Base-by-base conservation (phyloP, 2,329 filamentous ascomycete species). In the Cladosporium oxysporum region DNA sequence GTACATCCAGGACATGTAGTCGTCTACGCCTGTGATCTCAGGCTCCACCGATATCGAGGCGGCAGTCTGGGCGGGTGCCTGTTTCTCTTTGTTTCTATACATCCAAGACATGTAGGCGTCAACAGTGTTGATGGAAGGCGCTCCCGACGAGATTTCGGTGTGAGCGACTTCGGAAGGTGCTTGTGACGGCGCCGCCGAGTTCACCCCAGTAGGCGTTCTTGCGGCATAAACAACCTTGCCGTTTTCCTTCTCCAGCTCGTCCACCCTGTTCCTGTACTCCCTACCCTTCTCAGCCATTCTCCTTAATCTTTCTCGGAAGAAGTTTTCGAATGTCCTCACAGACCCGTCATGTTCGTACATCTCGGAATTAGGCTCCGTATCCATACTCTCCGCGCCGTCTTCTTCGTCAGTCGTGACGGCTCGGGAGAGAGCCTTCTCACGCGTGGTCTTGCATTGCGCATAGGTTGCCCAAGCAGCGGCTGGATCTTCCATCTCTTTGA, bases 401-500 rank as follows among this genome's bases (percentile, higher is more conserved):
- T 63, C 61, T 6, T 63, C 61, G 33, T 23, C 50, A 1, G n/a
- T 57, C 5, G 12, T 31, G 4, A 55, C 11, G n/a, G n/a, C 23
- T 11, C 18, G 12, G 6, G 33, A 69, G 41, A 87, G 74, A 0
- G 79, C 77, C 33, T 80, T 80, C 55, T 77, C 79, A 14, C 91
- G 85, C 18, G 90, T 83, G 3, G 72, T 76, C 74, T 87, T 86
- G 66, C 87, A 81, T 18, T 83, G 79, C 1, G 73, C 50, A 75
- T 92, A 92, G 28, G 90, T 76, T 0, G 65, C 77, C 67, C 76
- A 77, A 1, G 85, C 86, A 11, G 81, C 79, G 0, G 75, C 68
- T 1, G 69, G 50, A 2, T 77, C 69, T 0, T 77, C 62, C 1
- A 93, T 80, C 69, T 93, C 90, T 55, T 85, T 83, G 58, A 97